Conservation (phyloP, 768 basidiomycete genomes). For the Boletus tomentosulus region DNA sequence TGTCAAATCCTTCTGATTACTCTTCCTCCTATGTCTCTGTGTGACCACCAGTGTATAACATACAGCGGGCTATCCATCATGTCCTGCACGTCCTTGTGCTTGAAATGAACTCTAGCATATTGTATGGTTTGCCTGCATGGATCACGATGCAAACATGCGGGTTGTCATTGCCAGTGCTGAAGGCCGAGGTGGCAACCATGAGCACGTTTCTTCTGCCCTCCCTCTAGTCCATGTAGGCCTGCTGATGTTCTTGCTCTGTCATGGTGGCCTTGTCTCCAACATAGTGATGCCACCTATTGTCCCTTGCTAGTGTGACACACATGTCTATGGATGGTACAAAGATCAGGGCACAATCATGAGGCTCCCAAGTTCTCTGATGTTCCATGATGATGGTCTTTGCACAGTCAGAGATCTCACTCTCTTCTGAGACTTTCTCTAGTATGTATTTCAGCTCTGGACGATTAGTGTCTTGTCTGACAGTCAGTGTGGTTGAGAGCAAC, state of each 20-base stretch:
- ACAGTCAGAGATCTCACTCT: accelerated
- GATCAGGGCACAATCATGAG: not conserved
- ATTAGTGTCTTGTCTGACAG: not conserved
- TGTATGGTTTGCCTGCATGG: slow-evolving; percentile 17
- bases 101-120: slow-evolving; percentile 20
- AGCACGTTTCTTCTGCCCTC: not conserved
- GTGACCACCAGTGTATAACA: not conserved
- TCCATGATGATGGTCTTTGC: not conserved
- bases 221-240: slow-evolving; percentile 8
- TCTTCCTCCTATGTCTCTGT: not conserved
- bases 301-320: not conserved
- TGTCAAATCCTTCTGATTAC: not conserved
- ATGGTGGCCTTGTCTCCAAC: slow-evolving; percentile 6
- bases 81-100: slow-evolving; percentile 17
- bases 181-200: slow-evolving; percentile 22
- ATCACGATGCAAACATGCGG: slow-evolving; percentile 14
- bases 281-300: slow-evolving; percentile 6
- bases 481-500: not conserved
- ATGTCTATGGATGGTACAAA: slow-evolving; percentile 5
- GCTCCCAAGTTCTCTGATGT: not conserved
- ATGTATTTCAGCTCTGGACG: slow-evolving; percentile 7
- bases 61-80: not conserved
- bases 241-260: not conserved
- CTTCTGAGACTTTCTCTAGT: slow-evolving; percentile 1
- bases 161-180: slow-evolving; percentile 29